Evolutionary conservation across 2,329 filamentous ascomycete species (phyloP), one percentile per base, ranked within the genome.

Genomic region (Cladosporium halotolerans): DNA sequence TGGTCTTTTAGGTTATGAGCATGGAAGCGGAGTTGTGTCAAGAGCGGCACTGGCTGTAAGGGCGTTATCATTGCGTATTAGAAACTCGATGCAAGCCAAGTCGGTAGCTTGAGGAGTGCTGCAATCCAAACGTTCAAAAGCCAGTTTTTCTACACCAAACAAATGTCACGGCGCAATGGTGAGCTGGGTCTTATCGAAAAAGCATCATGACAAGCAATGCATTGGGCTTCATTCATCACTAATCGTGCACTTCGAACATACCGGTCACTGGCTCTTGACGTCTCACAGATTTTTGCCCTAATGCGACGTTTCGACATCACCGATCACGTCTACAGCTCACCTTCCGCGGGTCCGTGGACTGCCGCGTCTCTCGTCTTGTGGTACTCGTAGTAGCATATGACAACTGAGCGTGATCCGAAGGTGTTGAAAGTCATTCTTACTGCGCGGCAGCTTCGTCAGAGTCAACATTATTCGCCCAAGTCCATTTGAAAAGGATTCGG

Each of bases 1-100:
- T 99, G 93, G 88, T 89, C 80, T 99, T 92, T 85, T 99, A 96
- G 79, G 84, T 53, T 51, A 51, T 36, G 47, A 51, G 40, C 47
- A 51, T 51, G 47, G 47, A 51, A 51, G 47, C 47, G 47, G 47
- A 43, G 47, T 51, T 33, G 47, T 43, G 47, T 51, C 39, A 51
- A 51, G 47, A 43, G 47, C 47, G 47, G 47, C 39, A 51, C 47
- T 32, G 47, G 47, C 47, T 51, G 47, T 32, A 40, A 51, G 47
- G 47, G 39, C 47, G 47, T 51, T 51, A 51, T 51, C 47, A 51
- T 51, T 51, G 47, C 47, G 47, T 51, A 51, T 51, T 51, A 51
- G 47, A 51, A 43, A 51, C 47, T 51, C 47, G 40, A 51, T 51
- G 47, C 47, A 51, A 51, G 47, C 47, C 47, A 51, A 16, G 39